These are phyloP conservation scores for Caryopteris hybrid DNA, from an alignment of 305 asterid genomes.

Conservation along the genomic window DNA sequence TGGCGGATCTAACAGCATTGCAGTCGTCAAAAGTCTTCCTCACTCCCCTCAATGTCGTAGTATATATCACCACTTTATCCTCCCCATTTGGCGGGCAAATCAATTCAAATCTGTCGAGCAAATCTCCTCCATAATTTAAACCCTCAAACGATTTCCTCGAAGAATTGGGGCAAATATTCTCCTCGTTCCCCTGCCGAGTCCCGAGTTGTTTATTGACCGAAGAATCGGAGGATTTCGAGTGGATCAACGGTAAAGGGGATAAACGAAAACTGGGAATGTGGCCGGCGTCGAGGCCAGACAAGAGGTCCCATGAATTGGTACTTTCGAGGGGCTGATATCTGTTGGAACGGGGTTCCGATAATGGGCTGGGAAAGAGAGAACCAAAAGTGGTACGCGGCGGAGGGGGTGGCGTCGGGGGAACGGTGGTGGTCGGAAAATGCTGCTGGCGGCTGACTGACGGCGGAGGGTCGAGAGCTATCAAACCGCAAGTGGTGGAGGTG, in stretches of 20 bases:
- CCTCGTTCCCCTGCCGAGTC: constrained; percentile 11
- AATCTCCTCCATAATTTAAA: neutral
- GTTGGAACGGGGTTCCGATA: constrained; percentile 43
- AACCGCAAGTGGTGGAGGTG: constrained; percentile 91
- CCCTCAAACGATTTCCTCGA: neutral
- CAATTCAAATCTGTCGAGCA: constrained; percentile 39
- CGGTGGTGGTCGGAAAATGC: constrained; percentile 16
- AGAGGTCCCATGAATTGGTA: constrained; percentile 86
- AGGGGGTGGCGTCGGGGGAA: constrained; percentile 24
- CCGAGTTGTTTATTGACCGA: neutral
- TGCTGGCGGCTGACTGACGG: neutral
- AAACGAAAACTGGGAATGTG: constrained; percentile 47
- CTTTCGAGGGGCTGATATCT: constrained; percentile 40
- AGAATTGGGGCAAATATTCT: constrained; percentile 28
- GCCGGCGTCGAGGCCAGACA: constrained; percentile 69
- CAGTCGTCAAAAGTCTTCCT: constrained; percentile 88
- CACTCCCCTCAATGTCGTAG: constrained; percentile 81
- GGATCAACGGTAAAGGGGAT: constrained; percentile 20
- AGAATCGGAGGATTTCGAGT: neutral
- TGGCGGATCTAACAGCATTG: constrained; percentile 64
- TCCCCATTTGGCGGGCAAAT: constrained; percentile 80
- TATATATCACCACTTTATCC: constrained; percentile 57
- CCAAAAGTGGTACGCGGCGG: constrained; percentile 57
- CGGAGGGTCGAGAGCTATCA: constrained; percentile 65
- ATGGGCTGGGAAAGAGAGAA: constrained; percentile 53